Base-by-base conservation (phyloP, 208 protist genomes). In the Trypanosoma conorhini region DNA sequence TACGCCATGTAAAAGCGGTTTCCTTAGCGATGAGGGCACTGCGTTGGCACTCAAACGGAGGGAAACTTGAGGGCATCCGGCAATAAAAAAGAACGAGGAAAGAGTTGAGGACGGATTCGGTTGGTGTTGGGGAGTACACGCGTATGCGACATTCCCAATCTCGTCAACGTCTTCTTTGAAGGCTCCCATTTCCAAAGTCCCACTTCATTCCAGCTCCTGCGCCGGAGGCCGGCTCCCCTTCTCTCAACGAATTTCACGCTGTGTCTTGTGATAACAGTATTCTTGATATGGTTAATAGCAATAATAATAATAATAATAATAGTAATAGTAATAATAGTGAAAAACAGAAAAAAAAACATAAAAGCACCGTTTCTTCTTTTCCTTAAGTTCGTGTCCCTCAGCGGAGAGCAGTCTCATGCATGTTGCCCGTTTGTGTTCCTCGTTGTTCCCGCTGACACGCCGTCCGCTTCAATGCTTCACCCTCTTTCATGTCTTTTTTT, bases 221-320 rank as follows among this genome's bases (percentile, higher is more conserved):
- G 5, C 38, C 12, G 38, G 38, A 42, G 8, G 5, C 42, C 42
- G 1, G 9, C 15, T 46, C 42, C 42, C 13, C 5, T 2, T 13
- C 42, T 46, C 17, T 19, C 42, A 3, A 38, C 33, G 7, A 38
- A 7, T 38, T 38, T 38, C 33, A 46, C 42, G 42, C 42, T 46
- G 42, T 46, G 42, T 12, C 5, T 19, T 19, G 42, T 46, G 15
- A 19, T 13, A 46, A 46, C 30, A 33, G 60, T 61, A 51, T 30
- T 21, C 17, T 24, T 42, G 35, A 70, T 8, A 40, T 28, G 58
- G 40, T 19, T 58, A 48, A 68, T 48, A 48, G n/a, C 24, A 64
- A 58, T 67, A 80, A 71, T 67, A 54, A 81, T 54, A 75, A 65
- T 73, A 74, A 57, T 61, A 61, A 61, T 61, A 61, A 61, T 61